Evolutionary conservation across 2,329 filamentous ascomycete species (phyloP).

Genomic region (Penicillium paneum): DNA sequence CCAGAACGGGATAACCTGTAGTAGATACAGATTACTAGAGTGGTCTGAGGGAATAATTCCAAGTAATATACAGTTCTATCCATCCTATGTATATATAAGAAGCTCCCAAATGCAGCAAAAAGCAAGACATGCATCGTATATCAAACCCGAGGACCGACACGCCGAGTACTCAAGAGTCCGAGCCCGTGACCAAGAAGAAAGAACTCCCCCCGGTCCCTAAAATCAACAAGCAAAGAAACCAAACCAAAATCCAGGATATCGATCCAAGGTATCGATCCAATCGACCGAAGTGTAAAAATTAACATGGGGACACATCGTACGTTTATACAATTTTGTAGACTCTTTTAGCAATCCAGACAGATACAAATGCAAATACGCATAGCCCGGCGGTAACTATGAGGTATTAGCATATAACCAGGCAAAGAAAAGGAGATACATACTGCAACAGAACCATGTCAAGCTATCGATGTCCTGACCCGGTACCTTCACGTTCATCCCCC

Average conservation of each 20-base stretch:
- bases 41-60: not conserved
- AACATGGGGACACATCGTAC: not conserved
- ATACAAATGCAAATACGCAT: conserved; percentile 72
- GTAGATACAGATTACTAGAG: not conserved
- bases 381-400: conserved; percentile 65
- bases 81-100: not conserved
- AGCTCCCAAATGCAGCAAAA: not conserved
- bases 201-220: not conserved
- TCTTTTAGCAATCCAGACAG: conserved; percentile 78
- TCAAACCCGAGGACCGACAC: conserved; percentile 6
- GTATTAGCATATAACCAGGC: conserved; percentile 3
- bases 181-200: not conserved
- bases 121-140: conserved; percentile 5
- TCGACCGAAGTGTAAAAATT: not conserved
- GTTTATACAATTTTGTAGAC: conserved; percentile 72
- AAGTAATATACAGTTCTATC: conserved; percentile 10
- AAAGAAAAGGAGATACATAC: conserved; percentile 30
- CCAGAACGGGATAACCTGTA: not conserved
- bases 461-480: conserved; percentile 85
- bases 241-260: conserved; percentile 11
- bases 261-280: conserved; percentile 10
- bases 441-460: conserved; percentile 69
- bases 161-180: not conserved
- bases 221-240: not conserved
- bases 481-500: conserved; percentile 98